Base-by-base conservation (phyloP, 257 asterid species). In the Eustoma russellianum region DNA sequence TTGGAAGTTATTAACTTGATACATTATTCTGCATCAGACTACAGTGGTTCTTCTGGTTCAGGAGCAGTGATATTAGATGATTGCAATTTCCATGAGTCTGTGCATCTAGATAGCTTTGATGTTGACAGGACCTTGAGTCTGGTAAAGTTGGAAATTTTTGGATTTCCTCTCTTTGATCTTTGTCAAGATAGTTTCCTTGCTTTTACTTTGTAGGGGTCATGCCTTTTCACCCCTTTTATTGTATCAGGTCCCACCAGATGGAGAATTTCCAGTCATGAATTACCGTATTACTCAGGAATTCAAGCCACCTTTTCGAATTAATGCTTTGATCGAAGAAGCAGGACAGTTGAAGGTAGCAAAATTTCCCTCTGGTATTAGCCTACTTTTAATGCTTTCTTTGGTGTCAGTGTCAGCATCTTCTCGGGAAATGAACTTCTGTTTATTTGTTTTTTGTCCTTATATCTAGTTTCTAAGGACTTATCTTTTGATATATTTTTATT, bases 81-180 rank as follows among this genome's bases (percentile, higher is more conserved):
- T 71, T 92, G 99, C 83, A 92, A 92, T 77, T 92, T 92, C 77
- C 99, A 92, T 41, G 99, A 92, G 76, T 92, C 99, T 57, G 99
- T 92, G 52, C 93, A 85, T 75, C 86, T 85, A 70, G 99, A 88
- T 65, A 92, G 67, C 76, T 92, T 92, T 70, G 99, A 92, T 50
- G 82, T 88, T 47, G 99, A 92, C 70, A 79, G 89, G 79, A 88
- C 99, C 41, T 60, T 92, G 74, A 65, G 83, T 72, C 77, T 92
- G 80, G 99, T 92, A 78, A 73, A 79, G 43, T 38, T 38, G 43
- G 43, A 38, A 10, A 1, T 38, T 38, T 38, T 8, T 38, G 43
- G 43, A 38, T 38, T 24, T 50, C 50, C 15, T 38, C 17, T 33
- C 53, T 44, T 61, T 33, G 53, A 66, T 40, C 64, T 57, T 47